Conservation (phyloP, 352 stramenopile genomes). For the Globisporangium orthogonon region DNA sequence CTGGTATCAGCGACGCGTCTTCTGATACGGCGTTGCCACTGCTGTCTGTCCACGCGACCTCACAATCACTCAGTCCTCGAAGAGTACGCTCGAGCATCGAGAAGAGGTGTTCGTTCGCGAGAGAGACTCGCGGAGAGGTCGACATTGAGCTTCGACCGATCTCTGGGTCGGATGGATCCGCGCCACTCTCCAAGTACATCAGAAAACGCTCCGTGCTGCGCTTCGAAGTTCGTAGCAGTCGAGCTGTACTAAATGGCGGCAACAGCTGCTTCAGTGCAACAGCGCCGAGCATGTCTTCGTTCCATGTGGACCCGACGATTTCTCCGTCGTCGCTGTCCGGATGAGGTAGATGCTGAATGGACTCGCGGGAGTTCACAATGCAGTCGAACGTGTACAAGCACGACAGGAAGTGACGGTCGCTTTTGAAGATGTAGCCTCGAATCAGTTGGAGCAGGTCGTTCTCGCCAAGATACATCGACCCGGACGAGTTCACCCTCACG, state of each 20-base stretch:
- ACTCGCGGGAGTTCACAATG: constrained; percentile 53
- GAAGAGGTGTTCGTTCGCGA: constrained; percentile 78
- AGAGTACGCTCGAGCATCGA: constrained; percentile 84
- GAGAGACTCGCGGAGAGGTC: constrained; percentile 16
- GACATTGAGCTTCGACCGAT: background rate
- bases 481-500: constrained; percentile 23
- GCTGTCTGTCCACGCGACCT: constrained; percentile 82
- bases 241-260: constrained; percentile 80
- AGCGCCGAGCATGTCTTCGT: constrained; percentile 30
- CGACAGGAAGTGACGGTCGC: constrained; percentile 72
- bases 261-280: constrained; percentile 48
- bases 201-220: constrained; percentile 75
- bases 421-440: constrained; percentile 66
- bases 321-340: constrained; percentile 24
- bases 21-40: constrained; percentile 33
- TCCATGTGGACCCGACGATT: constrained; percentile 55
- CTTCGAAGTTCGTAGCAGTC: constrained; percentile 58
- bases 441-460: constrained; percentile 71
- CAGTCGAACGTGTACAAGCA: constrained; percentile 80
- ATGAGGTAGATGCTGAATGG: constrained; percentile 29
- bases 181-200: constrained; percentile 70
- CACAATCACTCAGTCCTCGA: constrained; percentile 70
- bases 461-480: constrained; percentile 55
- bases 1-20: constrained; percentile 3
- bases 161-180: constrained; percentile 3